Evolutionary conservation across 202 grass and related monocot genomes (phyloP), one percentile per base, ranked within the genome.

Genomic region (Panicum hallii): DNA sequence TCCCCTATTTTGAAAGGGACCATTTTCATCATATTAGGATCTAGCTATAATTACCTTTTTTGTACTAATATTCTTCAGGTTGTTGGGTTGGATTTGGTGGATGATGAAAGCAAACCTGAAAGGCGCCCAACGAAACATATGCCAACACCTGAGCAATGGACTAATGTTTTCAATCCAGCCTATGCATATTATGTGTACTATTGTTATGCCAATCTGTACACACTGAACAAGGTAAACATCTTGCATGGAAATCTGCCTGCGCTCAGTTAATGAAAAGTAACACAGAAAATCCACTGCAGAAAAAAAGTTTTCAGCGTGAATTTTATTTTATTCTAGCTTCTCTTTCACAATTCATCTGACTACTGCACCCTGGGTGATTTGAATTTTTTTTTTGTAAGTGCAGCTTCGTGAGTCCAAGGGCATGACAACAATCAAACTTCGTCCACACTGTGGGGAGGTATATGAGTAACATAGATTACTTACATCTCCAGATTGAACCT

Each of bases 81-180:
- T 45, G 92, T 98, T 41, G 95, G 95, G 41, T 88, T 98, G 69
- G 95, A 98, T 91, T 93, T 97, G 89, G 95, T 97, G 82, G 95
- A 97, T 88, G 95, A 97, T 93, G 95, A 97, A 91, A 97, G 95
- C 84, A 97, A 97, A 91, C 92, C 95, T 61, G 95, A 97, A 88
- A 97, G 95, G 47, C 89, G 90, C 28, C 92, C 95, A 75, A 97
- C 92, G 61, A 97, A 97, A 68, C 95, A 97, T 74, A 97, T 97
- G 95, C 95, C 90, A 0, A 97, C 95, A 20, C 95, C 95, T 76
- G 90, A 75, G 79, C 95, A 98, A 74, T 98, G 95, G 95, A 93
- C 88, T 78, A 95, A 98, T 80, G 64, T 91, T 74, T 98, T 98
- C 77, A 98, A 98, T 90, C 92, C 95, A 86, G 90, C 95, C 12